Evolutionary conservation across 2,329 filamentous ascomycete genomes (phyloP), one percentile per base, ranked within the genome.

Genomic region (Cladosporium velox): DNA sequence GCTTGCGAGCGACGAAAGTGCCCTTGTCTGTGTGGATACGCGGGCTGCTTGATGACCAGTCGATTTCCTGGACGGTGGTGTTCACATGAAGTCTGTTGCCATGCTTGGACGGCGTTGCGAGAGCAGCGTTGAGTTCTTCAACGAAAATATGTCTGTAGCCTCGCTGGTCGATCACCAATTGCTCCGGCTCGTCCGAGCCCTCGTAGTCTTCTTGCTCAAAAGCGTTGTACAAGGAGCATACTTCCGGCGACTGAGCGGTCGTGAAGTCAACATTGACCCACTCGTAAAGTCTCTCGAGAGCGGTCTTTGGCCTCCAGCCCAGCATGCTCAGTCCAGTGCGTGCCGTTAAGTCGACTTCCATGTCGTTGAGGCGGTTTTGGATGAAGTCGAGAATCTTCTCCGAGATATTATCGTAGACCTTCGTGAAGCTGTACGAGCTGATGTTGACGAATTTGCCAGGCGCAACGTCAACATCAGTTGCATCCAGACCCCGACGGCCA

Each of bases 1-100:
- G 88, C 7, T 85, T 76, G 82, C 54, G 81, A 70, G 38, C 71
- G 41, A 75, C 65, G 35, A 69, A 64, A 55, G 72, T 74, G 68
- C 73, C 73, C 32, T 44, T 44, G 66, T 75, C 73, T 11, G 71
- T 71, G 30, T 71, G 67, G 57, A 75, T 71, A 47, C 67, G 68
- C 30, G 72, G 71, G 60, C 72, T 70, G 32, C 72, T 35, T 0
- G 54, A 51, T 0, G 61, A 57, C 57, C 57, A 65, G 47, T 65
- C 55, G 21, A 65, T 59, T 38, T 59, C 38, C 14, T 35, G 30
- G 11, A 65, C 63, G 5, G 63, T 65, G 7, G 63, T 65, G 41
- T 65, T 59, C 41, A 65, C 54, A 41, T 59, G 54, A 21, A 65
- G 21, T 14, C 63, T 55, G 3, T 38, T 14, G 10, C 21, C 12